Base-by-base conservation (phyloP, 176 grass and related monocot species). In the Olyra latifolia region DNA sequence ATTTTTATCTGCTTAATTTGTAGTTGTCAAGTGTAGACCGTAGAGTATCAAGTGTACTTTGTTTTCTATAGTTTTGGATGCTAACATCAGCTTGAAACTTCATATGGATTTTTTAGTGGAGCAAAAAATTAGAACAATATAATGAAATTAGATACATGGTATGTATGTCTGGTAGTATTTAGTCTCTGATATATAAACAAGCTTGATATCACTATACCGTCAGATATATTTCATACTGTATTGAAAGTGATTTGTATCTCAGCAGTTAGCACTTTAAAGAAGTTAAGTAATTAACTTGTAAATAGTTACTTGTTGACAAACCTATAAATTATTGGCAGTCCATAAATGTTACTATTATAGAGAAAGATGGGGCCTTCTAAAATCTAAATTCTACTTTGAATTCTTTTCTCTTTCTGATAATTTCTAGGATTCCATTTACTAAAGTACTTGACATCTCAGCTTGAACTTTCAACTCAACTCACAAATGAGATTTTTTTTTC, bases 91-190 rank as follows among this genome's bases (percentile, higher is more conserved):
- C 32, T 35, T 2, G 32, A 35, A 35, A 35, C 32, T 58, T 39
- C 5, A 38, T 24, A 67, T 75, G 28, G 35, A 84, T 15, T 76
- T 67, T 38, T 4, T 13, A 43, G 13, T 40, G 15, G 43, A 77
- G 44, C 39, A 62, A 76, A 46, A 13, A 47, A 61, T 47, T 47
- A 30, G 42, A 77, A 19, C 5, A 70, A 35, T 46, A 40, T 45
- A 81, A 32, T 80, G 78, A 58, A 44, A 27, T 25, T 65, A 66
- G 30, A 72, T 66, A 47, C 59, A 54, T 66, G 44, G 22, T 80
- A 3, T 38, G 7, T 17, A 75, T 83, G 22, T 75, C 75, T 66
- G 19, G 17, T 27, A 45, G 22, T 83, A 22, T 83, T 47, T 71
- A 71, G 41, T 71, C 24, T 58, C 22, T 46, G 11, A 43, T 11